Percentiles rank a stretch among this genome's conserved stretches.
Evolutionary conservation across 1,139 yeast species (phyloP).

Genomic region (Debaryomycetaceae sp.): DNA sequence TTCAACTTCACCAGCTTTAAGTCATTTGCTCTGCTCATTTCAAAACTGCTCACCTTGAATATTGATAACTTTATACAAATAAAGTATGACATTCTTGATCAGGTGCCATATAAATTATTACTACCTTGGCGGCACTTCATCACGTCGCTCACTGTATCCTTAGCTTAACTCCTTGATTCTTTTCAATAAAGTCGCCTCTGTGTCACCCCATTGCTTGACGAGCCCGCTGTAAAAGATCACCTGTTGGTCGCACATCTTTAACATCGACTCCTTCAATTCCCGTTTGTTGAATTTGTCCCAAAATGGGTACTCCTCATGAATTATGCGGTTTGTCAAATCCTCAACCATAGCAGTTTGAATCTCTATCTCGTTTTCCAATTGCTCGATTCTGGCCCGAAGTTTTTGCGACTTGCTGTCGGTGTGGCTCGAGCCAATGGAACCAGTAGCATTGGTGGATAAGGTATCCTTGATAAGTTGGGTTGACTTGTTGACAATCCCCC

Average conservation of each 20-base stretch:
- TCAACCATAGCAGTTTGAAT: conserved; percentile 46
- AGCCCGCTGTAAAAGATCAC: conserved; percentile 71
- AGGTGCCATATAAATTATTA: no score
- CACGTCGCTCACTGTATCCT: background rate
- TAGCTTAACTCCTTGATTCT: conserved; percentile 32
- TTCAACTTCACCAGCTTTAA: no score
- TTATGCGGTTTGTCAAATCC: conserved; percentile 64
- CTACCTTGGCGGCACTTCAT: background rate
- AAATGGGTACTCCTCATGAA: conserved; percentile 74
- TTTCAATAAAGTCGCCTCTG: conserved; percentile 42
- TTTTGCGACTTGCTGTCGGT: conserved; percentile 33
- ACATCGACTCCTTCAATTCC: conserved; percentile 70
- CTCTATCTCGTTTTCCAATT: conserved; percentile 50
- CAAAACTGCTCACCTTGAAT: no score
- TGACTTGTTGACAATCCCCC: conserved; percentile 40
- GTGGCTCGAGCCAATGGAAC: conserved; percentile 37
- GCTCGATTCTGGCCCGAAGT: conserved; percentile 28
- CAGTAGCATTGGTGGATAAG: conserved; percentile 40
- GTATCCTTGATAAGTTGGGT: conserved; percentile 46
- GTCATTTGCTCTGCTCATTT: no score
- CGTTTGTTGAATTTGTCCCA: conserved; percentile 78
- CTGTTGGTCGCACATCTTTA: conserved; percentile 70
- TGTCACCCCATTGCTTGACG: conserved; percentile 66
- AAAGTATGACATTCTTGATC: no score
- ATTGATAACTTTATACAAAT: no score